Base-by-base conservation (phyloP, 768 basidiomycete species). In the Leccinellum rugosiceps region DNA sequence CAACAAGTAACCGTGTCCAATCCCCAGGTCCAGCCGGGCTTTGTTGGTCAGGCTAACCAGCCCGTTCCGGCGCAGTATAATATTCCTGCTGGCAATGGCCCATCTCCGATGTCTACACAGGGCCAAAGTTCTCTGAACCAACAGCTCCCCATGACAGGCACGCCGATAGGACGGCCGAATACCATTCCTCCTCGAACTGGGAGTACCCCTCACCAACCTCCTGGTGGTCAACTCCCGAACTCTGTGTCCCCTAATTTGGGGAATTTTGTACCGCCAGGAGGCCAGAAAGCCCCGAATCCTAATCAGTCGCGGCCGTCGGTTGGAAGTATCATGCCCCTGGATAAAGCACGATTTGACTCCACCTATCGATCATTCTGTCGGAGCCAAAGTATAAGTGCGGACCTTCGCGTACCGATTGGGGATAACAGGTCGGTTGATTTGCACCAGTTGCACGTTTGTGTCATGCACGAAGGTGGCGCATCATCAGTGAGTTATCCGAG, bases 401-500 rank as follows among this genome's bases (percentile, higher is more conserved):
- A 82, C 55, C 58, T 66, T 43, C 75, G 75, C 3, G 56, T 80
- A 38, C 57, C 83, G 63, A 74, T 70, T 34, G 73, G 83, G 38
- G 87, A 88, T 9, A 77, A 76, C 53, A 78, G 82, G 34, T 68
- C 59, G 43, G 80, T 90, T n/a, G 84, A 89, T 65, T 68, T 90
- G 30, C 77, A 84, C 71, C 65, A 68, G 31, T 70, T 91, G 44
- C 87, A 90, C 64, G 68, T 70, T 50, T 69, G 78, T 48, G 87
- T 90, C 28, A 78, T 87, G 69, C 76, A 71, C 32, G 81, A 84
- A 65, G 84, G 83, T 53, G 87, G 87, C 32, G 61, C 66, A 44
- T 35, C 55, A 15, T 77, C 77, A 57, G 86, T 85, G 64, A 64
- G 76, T 72, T 35, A 34, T 48, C 26, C 57, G 30, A 23, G 19